These are phyloP conservation scores for Cadophora malorum DNA, from an alignment of 2,329 filamentous ascomycete species.

Conservation along the genomic window DNA sequence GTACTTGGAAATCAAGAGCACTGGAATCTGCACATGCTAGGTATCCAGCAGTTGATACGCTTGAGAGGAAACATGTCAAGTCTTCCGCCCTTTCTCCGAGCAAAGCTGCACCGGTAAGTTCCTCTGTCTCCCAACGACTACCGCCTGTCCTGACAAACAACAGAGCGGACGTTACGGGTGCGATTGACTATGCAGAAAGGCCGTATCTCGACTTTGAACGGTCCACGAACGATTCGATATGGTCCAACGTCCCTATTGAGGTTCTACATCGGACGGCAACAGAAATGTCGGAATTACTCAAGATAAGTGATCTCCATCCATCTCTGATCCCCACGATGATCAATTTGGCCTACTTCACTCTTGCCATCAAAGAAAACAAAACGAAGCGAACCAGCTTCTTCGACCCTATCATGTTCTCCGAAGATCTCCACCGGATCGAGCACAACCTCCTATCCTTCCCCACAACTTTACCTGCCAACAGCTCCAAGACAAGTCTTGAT, in stretches of 20 bases:
- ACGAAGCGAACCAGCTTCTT: conserved; percentile 17
- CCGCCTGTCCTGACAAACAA: background rate
- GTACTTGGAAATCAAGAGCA: conserved; percentile 30
- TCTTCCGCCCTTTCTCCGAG: conserved; percentile 27
- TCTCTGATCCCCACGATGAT: conserved; percentile 27
- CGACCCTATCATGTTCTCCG: conserved; percentile 30
- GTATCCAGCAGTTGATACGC: conserved; percentile 36
- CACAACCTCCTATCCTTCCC: conserved; percentile 33
- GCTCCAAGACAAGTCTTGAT: conserved; percentile 18
- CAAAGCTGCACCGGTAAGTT: conserved; percentile 34
- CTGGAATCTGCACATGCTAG: conserved; percentile 38
- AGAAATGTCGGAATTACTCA: background rate
- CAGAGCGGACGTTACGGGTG: conserved; percentile 38
- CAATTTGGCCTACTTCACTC: conserved; percentile 31
- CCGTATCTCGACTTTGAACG: conserved; percentile 31
- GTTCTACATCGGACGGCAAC: background rate
- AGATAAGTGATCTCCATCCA: background rate
- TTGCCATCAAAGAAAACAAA: conserved; percentile 28
- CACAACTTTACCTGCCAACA: background rate
- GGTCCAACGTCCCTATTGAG: conserved; percentile 25
- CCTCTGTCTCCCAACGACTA: background rate
- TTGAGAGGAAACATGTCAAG: conserved; percentile 20
- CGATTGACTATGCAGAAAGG: conserved; percentile 35
- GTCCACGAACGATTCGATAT: conserved; percentile 25
- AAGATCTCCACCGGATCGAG: conserved; percentile 36